Conservation (phyloP, 345 rosid species). For the Brassica nigra region DNA sequence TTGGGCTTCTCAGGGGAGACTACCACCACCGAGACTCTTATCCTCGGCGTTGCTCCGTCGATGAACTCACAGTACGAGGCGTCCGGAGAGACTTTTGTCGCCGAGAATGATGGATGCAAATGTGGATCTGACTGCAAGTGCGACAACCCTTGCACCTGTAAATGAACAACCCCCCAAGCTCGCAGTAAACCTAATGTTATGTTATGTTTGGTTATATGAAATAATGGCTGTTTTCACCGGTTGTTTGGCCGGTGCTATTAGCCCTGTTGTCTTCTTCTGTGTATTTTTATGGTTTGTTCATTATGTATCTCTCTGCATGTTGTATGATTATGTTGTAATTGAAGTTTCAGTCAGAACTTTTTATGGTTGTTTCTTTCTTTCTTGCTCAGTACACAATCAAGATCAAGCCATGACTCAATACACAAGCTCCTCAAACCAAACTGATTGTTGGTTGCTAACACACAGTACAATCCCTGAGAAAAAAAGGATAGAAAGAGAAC, state of each 20-base stretch:
- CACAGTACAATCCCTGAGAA: conserved; percentile 9
- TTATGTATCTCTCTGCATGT: conserved; percentile 27
- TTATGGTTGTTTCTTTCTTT: conserved; percentile 15
- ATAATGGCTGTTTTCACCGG: not conserved
- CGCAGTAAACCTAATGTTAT: not conserved
- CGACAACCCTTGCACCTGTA: conserved; percentile 73
- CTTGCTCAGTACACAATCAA: not conserved
- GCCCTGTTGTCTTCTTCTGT: conserved; percentile 3
- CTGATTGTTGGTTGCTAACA: too few relatives aligned
- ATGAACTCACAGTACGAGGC: conserved; percentile 47
- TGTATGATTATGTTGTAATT: conserved; percentile 7
- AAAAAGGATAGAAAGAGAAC: not conserved
- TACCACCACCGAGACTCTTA: conserved; percentile 51
- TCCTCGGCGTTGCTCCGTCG: conserved; percentile 58
- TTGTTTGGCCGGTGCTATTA: not conserved
- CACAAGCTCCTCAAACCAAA: too few relatives aligned
- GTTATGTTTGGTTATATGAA: not conserved
- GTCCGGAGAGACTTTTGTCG: conserved; percentile 51
- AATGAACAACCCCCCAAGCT: conserved; percentile 45
- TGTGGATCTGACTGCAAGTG: conserved; percentile 80
- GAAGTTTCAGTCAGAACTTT: not conserved
- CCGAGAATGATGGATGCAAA: conserved; percentile 83
- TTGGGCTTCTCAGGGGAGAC: conserved; percentile 48
- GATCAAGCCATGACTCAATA: not conserved
- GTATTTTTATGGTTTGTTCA: conserved; percentile 33